Base-by-base conservation (phyloP, 345 rosid species). In the Raphanus raphanistrum region DNA sequence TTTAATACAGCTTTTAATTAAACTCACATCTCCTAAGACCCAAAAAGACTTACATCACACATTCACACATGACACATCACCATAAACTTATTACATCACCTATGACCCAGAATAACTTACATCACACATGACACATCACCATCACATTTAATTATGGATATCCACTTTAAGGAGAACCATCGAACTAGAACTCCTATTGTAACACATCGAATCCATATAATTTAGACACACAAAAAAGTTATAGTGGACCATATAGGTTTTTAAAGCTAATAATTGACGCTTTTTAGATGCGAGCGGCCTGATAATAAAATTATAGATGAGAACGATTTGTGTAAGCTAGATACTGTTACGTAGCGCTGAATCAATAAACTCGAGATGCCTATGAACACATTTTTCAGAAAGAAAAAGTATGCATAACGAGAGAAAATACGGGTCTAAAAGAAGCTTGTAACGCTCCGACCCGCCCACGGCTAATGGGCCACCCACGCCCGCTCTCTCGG, bases 51-150 rank as follows among this genome's bases (percentile, higher is more conserved):
- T 67, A 70, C 70, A 76, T 70, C 79, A 26, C 68, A 25, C 54
- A 68, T 67, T 70, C 79, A 26, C 68, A 25, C 54, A 68, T 67
- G 63, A 60, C 55, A 48, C 55, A 48, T 48, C 55, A 48, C 55
- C 55, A 48, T 48, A 13, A 48, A 5, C 55, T 48, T n/a, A 50
- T 50, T 50, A 50, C 68, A 13, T 67, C 67, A 75, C 29, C 25
- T 33, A 61, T 68, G 79, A 60, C 69, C 28, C 29, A 32, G 45
- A 17, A 21, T n/a, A 60, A 21, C 61, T 45, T 68, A 64, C 76
- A 77, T 71, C 80, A 28, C 70, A 62, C 58, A 70, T 68, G 70
- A 70, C 70, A 55, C 15, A 54, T 77, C 81, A 77, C 62, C 36
- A 71, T 77, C 81, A 31, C 54, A 66, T 27, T 77, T 54, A 36